These are phyloP conservation scores for Nyctanthes arbortristis DNA, from an alignment of 257 asterid species.

Conservation along the genomic window DNA sequence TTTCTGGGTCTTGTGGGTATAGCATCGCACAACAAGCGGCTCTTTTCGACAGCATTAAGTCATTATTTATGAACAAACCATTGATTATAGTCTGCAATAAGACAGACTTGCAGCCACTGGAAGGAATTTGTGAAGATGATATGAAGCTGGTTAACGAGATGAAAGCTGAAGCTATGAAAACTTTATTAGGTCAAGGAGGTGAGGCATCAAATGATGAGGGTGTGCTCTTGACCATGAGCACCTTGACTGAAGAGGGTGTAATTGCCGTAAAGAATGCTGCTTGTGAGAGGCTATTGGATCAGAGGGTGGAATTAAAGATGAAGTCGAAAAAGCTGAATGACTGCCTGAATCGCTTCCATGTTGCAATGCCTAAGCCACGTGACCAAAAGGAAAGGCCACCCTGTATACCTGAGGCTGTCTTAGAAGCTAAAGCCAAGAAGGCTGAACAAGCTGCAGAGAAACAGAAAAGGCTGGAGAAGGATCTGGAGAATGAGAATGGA, in stretches of 20 bases:
- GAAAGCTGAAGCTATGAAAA: slow-evolving; percentile 91
- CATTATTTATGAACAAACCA: slow-evolving; percentile 90
- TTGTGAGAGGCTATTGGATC: slow-evolving; percentile 86
- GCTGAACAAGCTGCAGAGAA: slow-evolving; percentile 59
- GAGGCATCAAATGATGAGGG: slow-evolving; percentile 62
- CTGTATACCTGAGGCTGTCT: slow-evolving; percentile 82
- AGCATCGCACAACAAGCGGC: slow-evolving; percentile 93
- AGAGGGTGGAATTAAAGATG: slow-evolving; percentile 90
- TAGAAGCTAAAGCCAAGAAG: slow-evolving; percentile 71
- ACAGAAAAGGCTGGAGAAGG: slow-evolving; percentile 78
- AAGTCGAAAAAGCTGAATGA: slow-evolving; percentile 85
- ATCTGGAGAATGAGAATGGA: slow-evolving; percentile 91
- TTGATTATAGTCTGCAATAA: slow-evolving; percentile 86
- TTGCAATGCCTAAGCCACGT: slow-evolving; percentile 88
- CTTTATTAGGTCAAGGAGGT: slow-evolving; percentile 87
- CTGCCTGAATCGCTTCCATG: slow-evolving; percentile 89
- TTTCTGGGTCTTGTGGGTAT: slow-evolving; percentile 97
- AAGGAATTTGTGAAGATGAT: slow-evolving; percentile 77
- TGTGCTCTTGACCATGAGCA: slow-evolving; percentile 90
- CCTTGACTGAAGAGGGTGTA: slow-evolving; percentile 91
- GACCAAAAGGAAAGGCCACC: slow-evolving; percentile 83
- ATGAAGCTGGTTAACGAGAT: slow-evolving; percentile 80
- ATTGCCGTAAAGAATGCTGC: slow-evolving; percentile 89
- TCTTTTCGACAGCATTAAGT: slow-evolving; percentile 91
- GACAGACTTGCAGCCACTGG: slow-evolving; percentile 87